Evolutionary conservation across 1,284 basidiomycete genomes (phyloP), one percentile per base, ranked within the genome.

Genomic region (Phellopilus nigrolimitatus): DNA sequence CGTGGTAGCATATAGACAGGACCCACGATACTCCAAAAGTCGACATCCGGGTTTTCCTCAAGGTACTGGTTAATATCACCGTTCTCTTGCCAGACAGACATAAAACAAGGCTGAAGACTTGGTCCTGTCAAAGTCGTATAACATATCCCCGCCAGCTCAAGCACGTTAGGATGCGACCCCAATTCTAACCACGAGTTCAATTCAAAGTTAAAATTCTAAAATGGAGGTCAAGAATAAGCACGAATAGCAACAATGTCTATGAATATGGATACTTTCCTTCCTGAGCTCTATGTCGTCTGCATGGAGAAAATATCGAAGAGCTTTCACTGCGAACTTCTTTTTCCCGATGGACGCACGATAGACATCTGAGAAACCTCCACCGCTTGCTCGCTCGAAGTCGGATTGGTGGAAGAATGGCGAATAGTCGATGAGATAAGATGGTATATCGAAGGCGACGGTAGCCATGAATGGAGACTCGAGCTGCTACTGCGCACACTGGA

Each of bases 51-150:
- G 2, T 27, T 33, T 7, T 28, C 17, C 10, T 45, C 37, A 3
- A 56, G 17, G 30, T 52, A 57, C 24, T 41, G 4, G 13, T 17
- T 31, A 6, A 55, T 15, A 8, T 49, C 27, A 4, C 49, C 48
- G 9, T 49, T 51, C 7, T 37, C 34, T 31, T 55, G 45, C 43
- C 45, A 54, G 2, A 15, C 34, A 7, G 53, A 57, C 17, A 54
- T 28, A 27, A 54, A 43, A 22, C 45, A 25, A 7, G 42, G 42
- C 36, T 48, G 51, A 2, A 25, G 34, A 7, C 10, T 22, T 3
- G 22, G 21, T 10, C 15, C 15, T n/a, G 17, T 15, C 19, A 34
- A 38, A 3, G 28, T 43, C 4, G 51, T 41, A 21, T 46, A 38
- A 15, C 33, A 45, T 19, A 49, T 53, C 15, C 45, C 51, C 4